Evolutionary conservation across 2,329 filamentous ascomycete species (phyloP).

Genomic region (Aspergillus nomiae): DNA sequence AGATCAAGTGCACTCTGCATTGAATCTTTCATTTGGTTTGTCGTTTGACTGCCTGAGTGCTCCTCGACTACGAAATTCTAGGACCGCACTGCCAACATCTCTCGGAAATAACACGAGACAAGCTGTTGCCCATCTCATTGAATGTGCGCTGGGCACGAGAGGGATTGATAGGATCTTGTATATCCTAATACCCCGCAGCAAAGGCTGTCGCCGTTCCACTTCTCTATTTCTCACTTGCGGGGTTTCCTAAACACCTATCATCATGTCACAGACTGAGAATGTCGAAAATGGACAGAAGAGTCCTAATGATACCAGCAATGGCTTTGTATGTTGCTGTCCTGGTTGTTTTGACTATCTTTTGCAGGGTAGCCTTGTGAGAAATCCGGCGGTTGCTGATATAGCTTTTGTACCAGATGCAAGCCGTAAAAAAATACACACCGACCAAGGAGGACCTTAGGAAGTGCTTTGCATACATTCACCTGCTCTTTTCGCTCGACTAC

Average conservation of each 20-base stretch:
- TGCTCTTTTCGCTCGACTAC: constrained; percentile 32
- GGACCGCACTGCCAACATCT: background rate
- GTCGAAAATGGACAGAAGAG: constrained; percentile 1
- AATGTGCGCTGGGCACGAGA: background rate
- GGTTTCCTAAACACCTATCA: background rate
- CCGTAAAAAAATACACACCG: constrained; percentile 20
- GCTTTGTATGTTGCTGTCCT: constrained; percentile 4
- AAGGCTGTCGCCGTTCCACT: background rate
- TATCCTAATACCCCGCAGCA: background rate
- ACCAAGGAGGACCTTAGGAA: constrained; percentile 21
- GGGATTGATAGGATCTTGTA: background rate
- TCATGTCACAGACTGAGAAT: constrained; percentile 8
- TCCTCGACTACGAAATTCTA: background rate
- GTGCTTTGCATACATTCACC: constrained; percentile 25
- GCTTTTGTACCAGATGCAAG: constrained; percentile 6
- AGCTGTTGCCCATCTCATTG: background rate
- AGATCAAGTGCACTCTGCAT: background rate
- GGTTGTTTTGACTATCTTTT: background rate
- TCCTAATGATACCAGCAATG: constrained; percentile 5
- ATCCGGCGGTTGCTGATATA: background rate
- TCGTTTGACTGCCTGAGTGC: background rate
- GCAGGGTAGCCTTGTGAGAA: background rate
- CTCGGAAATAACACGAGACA: background rate
- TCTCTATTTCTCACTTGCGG: background rate
- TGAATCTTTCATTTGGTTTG: background rate